A percentile compares a stretch with the other conserved stretches of the same genome.
Conservation (phyloP, 2,329 filamentous ascomycete species). For the Arthrobotrys iridis region DNA sequence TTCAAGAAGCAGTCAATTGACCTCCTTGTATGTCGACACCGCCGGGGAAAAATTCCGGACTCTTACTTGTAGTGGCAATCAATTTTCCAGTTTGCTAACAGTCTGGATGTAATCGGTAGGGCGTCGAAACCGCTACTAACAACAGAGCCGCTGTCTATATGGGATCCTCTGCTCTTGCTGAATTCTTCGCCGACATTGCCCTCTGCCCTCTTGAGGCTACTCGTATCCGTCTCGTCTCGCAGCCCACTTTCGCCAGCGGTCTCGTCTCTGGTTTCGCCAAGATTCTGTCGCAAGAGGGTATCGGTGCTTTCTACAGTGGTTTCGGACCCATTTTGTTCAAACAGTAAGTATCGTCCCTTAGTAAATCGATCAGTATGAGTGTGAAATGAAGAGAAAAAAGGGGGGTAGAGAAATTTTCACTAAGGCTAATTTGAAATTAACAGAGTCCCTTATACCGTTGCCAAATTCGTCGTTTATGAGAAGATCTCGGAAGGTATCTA, state of each 20-base stretch:
- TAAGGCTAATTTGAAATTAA: conserved; percentile 63
- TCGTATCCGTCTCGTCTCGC: conserved; percentile 89
- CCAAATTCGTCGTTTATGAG: conserved; percentile 95
- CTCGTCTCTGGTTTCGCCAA: conserved; percentile 82
- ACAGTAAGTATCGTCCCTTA: conserved; percentile 68
- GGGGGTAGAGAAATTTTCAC: conserved; percentile 54
- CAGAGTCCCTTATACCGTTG: conserved; percentile 86
- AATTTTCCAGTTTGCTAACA: conserved; percentile 3
- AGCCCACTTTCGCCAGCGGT: conserved; percentile 84
- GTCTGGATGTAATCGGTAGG: conserved; percentile 40
- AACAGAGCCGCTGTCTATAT: conserved; percentile 86
- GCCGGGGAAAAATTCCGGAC: no score
- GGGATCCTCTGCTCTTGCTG: conserved; percentile 72
- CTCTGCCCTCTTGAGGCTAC: conserved; percentile 93
- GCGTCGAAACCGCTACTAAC: conserved; percentile 78
- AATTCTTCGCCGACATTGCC: conserved; percentile 80
- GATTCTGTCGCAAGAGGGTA: conserved; percentile 82
- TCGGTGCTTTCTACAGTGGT: conserved; percentile 88
- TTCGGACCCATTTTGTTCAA: conserved; percentile 90
- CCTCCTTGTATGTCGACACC: conserved; percentile 66
- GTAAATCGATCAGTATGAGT: no score
- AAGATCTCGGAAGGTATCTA: conserved; percentile 82
- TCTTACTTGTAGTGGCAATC: neutral
- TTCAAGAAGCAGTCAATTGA: conserved; percentile 94
- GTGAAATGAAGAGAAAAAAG: neutral